A percentile compares a stretch with the other conserved stretches of the same genome.
These are phyloP conservation scores for sweet orange (Citrus sinensis) DNA, from an alignment of 345 rosid genomes.

Conservation along the genomic window DNA sequence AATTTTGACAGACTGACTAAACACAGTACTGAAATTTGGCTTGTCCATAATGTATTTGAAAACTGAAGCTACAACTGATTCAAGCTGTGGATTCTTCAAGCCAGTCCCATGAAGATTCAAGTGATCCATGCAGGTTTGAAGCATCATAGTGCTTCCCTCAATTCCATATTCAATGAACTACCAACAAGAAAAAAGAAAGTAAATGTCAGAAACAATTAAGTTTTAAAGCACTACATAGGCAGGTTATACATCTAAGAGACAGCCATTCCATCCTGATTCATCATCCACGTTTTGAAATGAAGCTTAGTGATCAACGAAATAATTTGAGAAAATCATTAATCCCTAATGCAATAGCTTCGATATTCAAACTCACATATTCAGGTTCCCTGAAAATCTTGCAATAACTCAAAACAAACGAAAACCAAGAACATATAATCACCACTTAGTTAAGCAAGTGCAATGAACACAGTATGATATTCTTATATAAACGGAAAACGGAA, in stretches of 20 bases:
- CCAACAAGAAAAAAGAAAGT: not conserved
- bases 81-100: constrained; percentile 36
- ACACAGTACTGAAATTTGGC: constrained; percentile 61
- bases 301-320: not conserved
- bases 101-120: constrained; percentile 44
- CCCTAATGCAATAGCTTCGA: not conserved
- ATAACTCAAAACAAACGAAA: not conserved
- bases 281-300: not conserved
- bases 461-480: not conserved
- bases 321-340: not conserved
- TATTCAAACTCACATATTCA: not conserved
- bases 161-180: constrained; percentile 68
- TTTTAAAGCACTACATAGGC: not conserved
- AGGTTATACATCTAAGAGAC: not conserved
- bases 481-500: not conserved
- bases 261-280: not conserved
- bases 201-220: not conserved
- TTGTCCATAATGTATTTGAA: constrained; percentile 51
- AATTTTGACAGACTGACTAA: constrained; percentile 51
- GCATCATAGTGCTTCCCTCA: constrained; percentile 54
- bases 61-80: constrained; percentile 40
- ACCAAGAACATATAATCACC: not conserved
- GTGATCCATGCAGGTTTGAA: constrained; percentile 60
- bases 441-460: not conserved
- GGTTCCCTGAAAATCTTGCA: not conserved